These are phyloP conservation scores for Kluyveromyces sp. DNA, from an alignment of 1,139 yeast genomes.

Conservation along the genomic window DNA sequence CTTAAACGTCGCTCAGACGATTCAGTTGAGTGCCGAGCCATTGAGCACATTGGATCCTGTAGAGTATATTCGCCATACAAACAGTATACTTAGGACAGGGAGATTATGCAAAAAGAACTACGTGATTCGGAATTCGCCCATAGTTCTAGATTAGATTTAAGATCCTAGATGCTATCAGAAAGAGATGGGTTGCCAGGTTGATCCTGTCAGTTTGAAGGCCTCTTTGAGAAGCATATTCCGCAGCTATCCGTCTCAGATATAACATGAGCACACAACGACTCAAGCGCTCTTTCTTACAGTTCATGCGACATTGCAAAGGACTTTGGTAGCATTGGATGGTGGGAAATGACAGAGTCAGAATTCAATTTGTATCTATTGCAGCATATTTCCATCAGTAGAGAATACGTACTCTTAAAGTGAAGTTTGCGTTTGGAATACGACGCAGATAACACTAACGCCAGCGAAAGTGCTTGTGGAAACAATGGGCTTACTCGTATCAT, in stretches of 20 bases:
- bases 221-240: too few species aligned
- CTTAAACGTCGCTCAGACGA: slow-evolving; percentile 1
- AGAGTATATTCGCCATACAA: slow-evolving; percentile 3
- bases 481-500: too few species aligned
- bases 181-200: too few species aligned
- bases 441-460: not conserved
- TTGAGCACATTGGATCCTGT: slow-evolving; percentile 3
- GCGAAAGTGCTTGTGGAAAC: not conserved
- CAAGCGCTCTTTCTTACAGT: too few species aligned
- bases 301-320: too few species aligned
- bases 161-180: not conserved
- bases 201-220: too few species aligned
- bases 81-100: slow-evolving; percentile 4
- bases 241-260: too few species aligned
- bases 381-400: not conserved
- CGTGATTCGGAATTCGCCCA: slow-evolving; percentile 1
- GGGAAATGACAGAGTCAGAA: too few species aligned
- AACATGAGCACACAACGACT: too few species aligned
- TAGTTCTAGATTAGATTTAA: not conserved
- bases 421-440: not conserved
- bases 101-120: slow-evolving; percentile 3
- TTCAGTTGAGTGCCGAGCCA: not conserved
- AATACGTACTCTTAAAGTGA: not conserved
- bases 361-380: not conserved
- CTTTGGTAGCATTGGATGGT: too few species aligned